Evolutionary conservation across 257 asterid species (phyloP).

Genomic region (Coffea canephora): DNA sequence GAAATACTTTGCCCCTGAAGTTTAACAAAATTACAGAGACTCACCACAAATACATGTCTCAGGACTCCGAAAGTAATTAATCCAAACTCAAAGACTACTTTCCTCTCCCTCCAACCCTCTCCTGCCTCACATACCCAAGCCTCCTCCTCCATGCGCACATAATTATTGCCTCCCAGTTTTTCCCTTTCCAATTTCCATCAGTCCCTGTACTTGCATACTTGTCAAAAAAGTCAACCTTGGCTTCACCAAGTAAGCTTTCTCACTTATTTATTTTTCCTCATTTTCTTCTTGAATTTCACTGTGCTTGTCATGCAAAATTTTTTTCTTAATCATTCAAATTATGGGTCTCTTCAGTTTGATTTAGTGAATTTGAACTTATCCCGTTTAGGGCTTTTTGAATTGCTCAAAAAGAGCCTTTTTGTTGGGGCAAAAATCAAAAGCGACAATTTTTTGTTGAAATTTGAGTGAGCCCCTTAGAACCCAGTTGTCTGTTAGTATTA

Average conservation of each 20-base stretch:
- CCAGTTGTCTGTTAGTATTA: neutral
- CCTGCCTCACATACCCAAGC: neutral
- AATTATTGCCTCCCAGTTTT: neutral
- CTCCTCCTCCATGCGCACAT: neutral
- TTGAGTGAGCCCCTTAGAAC: neutral
- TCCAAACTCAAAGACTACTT: slow-evolving; percentile 6
- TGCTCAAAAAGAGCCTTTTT: neutral
- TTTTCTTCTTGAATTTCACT: neutral
- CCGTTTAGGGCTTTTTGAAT: slow-evolving; percentile 11
- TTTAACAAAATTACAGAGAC: neutral
- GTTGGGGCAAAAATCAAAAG: neutral
- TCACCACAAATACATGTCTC: neutral
- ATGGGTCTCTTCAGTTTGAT: slow-evolving; percentile 6
- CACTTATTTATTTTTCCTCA: no score
- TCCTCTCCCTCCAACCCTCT: neutral
- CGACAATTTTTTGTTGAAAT: neutral
- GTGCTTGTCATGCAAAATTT: neutral
- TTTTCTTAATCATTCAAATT: neutral
- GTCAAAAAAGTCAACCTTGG: neutral
- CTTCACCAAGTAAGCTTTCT: slow-evolving; percentile 1
- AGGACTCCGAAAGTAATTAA: slow-evolving; percentile 16
- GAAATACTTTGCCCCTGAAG: slow-evolving; percentile 3
- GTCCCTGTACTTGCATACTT: neutral
- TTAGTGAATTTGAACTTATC: neutral
- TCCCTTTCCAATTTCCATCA: neutral